Base-by-base conservation (phyloP, 495 filamentous ascomycete species). In the Evansstolkia leycettana region DNA sequence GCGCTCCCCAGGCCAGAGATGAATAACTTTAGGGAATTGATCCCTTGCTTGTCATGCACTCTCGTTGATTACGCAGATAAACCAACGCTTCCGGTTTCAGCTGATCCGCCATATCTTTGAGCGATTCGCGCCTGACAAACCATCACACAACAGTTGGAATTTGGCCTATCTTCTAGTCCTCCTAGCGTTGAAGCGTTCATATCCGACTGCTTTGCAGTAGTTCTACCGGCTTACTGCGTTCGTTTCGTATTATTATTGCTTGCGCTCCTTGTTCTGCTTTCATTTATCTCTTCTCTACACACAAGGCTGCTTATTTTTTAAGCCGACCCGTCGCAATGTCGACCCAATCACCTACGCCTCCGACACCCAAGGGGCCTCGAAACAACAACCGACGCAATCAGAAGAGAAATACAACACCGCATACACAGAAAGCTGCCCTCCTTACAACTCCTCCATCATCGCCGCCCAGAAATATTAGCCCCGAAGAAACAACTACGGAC, bases 231-330 rank as follows among this genome's bases (percentile, higher is more conserved):
- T 39, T 34, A n/a, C n/a, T 30, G 26, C 41, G 32, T 28, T 39
- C n/a, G 34, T 19, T 42, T 38, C 29, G 38, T 46, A 46, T 43
- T 40, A 11, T 35, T 37, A 17, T 36, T 35, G 26, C 13, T 47
- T 39, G 37, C 40, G 23, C 39, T 38, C 25, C 20, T 10, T 12
- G 23, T 5, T 26, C 33, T 36, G 17, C 33, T 30, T 32, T 19
- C 38, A 30, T 12, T 34, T 46, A 34, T 42, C 34, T 42, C 29
- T 38, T 28, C 23, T 44, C 48, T 37, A n/a, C n/a, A n/a, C 42
- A 46, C 32, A 33, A 53, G 61, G 63, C 63, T 65, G 57, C 52
- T 40, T 65, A 64, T 67, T 63, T 63, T 46, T 62, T 46, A 62
- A 64, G 60, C 60, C 58, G 12, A 47, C 28, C 38, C 27, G 45